These are phyloP conservation scores for Yamagishiella unicocca DNA, from an alignment of 139 green algal genomes.

Conservation along the genomic window DNA sequence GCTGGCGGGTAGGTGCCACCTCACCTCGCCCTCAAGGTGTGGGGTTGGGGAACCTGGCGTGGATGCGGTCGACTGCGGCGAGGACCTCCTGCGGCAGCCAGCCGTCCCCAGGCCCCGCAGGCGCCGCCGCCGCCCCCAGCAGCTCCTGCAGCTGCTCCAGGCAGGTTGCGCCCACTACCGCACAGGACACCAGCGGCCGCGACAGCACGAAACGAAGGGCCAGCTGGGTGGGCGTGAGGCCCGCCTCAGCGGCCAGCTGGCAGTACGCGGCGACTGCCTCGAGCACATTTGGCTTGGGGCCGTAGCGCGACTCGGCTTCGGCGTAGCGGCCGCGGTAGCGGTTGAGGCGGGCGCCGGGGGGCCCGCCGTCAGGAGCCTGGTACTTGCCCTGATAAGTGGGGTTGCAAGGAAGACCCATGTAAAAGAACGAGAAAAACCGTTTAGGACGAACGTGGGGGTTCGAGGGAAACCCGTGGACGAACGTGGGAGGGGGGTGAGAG, in stretches of 20 bases:
- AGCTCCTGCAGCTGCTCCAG: constrained; percentile 76
- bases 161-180: constrained; percentile 74
- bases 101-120: not conserved
- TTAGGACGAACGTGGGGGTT: no score
- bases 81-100: constrained; percentile 55
- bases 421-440: no score
- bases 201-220: constrained; percentile 79
- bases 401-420: no score
- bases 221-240: constrained; percentile 74
- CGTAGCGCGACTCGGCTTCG: constrained; percentile 87
- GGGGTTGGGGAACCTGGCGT: constrained; percentile 70
- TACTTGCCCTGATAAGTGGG: constrained; percentile 96
- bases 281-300: constrained; percentile 73
- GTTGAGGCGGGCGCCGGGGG: constrained; percentile 74
- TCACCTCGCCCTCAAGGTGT: constrained; percentile 69
- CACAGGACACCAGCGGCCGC: constrained; percentile 69
- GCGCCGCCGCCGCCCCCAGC: constrained; percentile 33
- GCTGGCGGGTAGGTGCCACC: no score
- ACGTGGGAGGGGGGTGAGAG: no score
- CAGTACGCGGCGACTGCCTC: constrained; percentile 76
- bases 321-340: constrained; percentile 85
- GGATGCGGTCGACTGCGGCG: constrained; percentile 65
- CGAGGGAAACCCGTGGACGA: no score
- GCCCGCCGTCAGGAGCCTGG: constrained; percentile 58
- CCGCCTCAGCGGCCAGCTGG: constrained; percentile 64